phyloP scores from a whole-genome alignment of 2,329 filamentous ascomycete species.

The Cryphonectria nitschkei region DNA sequence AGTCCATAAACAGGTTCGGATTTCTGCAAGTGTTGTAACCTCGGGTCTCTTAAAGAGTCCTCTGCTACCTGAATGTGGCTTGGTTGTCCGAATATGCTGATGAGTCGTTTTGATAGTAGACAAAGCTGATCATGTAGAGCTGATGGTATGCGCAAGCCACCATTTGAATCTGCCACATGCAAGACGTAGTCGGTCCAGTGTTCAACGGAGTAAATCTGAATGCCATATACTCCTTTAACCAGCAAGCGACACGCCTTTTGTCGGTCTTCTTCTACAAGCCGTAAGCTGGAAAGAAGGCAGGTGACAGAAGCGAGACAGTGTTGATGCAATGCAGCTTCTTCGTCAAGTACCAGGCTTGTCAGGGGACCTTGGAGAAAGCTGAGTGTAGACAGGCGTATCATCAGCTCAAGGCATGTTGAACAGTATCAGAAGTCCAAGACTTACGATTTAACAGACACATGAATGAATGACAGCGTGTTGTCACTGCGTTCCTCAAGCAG shows the following conservation, averaged over 20 bases:
- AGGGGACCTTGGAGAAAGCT: conserved; percentile 29
- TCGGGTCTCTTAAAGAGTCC: neutral
- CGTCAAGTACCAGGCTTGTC: conserved; percentile 21
- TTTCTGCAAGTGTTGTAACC: neutral
- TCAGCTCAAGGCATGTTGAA: conserved; percentile 1
- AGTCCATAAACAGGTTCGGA: neutral
- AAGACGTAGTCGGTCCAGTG: conserved; percentile 39
- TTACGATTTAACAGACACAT: conserved; percentile 37
- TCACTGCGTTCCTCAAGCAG: conserved; percentile 34
- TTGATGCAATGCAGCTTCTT: conserved; percentile 26
- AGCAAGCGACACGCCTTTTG: conserved; percentile 27
- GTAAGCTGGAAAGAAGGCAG: conserved; percentile 35
- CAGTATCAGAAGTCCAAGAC: neutral
- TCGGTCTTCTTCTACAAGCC: conserved; percentile 22
- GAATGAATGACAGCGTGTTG: conserved; percentile 35
- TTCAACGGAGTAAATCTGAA: conserved; percentile 38
- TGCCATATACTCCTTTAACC: conserved; percentile 36
- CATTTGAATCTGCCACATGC: neutral
- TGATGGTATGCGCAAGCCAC: neutral
- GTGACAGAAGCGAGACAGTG: conserved; percentile 33
- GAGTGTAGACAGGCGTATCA: neutral
- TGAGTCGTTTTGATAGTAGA: conserved; percentile 4
- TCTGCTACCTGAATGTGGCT: neutral
- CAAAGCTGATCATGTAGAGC: conserved; percentile 18
- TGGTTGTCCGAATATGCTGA: neutral